Evolutionary conservation across 1,139 yeast species (phyloP), one percentile per base, ranked within the genome.

Genomic region (Yamadazyma spencermartinsiae): DNA sequence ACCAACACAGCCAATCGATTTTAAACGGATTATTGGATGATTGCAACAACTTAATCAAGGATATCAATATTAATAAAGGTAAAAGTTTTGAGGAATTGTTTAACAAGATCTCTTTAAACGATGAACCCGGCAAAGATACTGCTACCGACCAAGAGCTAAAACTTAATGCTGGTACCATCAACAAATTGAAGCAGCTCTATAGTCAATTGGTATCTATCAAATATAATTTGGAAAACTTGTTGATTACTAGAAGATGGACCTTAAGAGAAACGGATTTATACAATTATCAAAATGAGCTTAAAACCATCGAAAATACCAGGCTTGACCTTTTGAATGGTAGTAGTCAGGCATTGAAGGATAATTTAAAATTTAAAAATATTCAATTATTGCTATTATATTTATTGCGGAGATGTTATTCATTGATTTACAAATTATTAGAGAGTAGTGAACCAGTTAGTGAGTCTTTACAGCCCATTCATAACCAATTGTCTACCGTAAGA

Each of bases 171-270:
- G 18, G 30, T 12, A 33, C 32, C 20, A 55, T 64, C 32, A 52
- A 52, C 5, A 35, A 44, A 12, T 46, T 48, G 28, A 46, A 46
- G 34, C 36, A 37, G 13, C 50, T 71, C 18, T 70, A 68, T 50
- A 50, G 56, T 27, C 58, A 61, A 45, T 68, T 92, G 48, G 67
- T 79, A 26, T 79, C 75, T 33, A 71, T 88, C 50, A 87, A 88
- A 60, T 71, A 79, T 18, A 82, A 82, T 15, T 70, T 92, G 45
- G 96, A 87, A 52, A 87, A 86, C 50, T 68, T 92, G 49, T 71
- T 89, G 48, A 79, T 92, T 25, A 92, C 98, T 3, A 82, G 96
- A 63, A 79, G 98, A 60, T 92, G 98, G 98, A 90, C 98, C 2
- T 71, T 92, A 63, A 79, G 98, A 55, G 96, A 89, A 56, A 92